Evolutionary conservation across 345 rosid species (phyloP), one percentile per base, ranked within the genome.

Genomic region (Barbarea vulgaris): DNA sequence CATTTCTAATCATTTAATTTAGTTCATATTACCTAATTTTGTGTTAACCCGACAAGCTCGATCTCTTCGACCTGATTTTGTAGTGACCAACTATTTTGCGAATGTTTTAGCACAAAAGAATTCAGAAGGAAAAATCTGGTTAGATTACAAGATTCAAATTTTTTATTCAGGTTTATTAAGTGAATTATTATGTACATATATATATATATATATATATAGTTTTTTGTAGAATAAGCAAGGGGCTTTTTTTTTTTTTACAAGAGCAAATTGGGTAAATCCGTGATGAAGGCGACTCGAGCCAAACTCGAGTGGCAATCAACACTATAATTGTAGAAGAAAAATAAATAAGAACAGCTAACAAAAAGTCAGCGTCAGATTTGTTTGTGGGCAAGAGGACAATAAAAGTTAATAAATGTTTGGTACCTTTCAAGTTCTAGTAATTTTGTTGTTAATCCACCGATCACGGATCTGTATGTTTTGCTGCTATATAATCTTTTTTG

Each of bases 371-470:
- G 1, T 48, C 41, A 52, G 41, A 55, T 67, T 33, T 56, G 78
- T 74, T 74, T 56, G 66, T 27, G 15, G 72, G 14, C 41, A 65
- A 74, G 39, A 74, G 11, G 66, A 74, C 65, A 74, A 54, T 13
- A 41, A 1, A 7, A 15, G n/a, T 41, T 64, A 64, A 53, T 44
- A 46, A 31, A 42, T 42, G 27, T 44, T 70, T 70, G 56, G 55
- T 7, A 68, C 14, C 51, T 68, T 54, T 39, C 27, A 37, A 68
- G 71, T 67, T 34, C 34, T 15, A 61, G 52, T 72, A 36, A 74
- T 65, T 55, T 39, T 42, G 57, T 74, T 64, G 64, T 41, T 74
- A 65, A 74, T 65, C 66, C 37, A 74, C 72, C 39, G 14, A 30
- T 74, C 58, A 44, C 27, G 72, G 65, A 74, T 54, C 57, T 56